Conservation (phyloP, 2,329 filamentous ascomycete species). For the Thelonectria blattea region DNA sequence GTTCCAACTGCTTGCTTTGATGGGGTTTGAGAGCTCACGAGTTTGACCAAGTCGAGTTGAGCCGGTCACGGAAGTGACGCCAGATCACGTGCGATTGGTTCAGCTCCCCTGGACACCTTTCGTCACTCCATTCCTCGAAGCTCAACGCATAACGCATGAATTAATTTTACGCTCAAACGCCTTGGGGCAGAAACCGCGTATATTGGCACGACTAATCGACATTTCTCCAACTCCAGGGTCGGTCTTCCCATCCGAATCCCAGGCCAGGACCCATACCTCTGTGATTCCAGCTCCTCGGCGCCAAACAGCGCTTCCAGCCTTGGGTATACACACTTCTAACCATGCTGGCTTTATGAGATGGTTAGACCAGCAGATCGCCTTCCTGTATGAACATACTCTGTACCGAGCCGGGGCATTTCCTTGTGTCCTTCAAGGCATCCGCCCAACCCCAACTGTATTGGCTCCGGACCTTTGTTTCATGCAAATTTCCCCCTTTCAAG, state of each 20-base stretch:
- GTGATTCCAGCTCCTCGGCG: constrained; percentile 11
- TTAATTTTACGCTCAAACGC: no score
- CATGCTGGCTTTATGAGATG: constrained; percentile 22
- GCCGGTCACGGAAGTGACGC: constrained; percentile 44
- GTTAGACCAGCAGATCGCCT: constrained; percentile 14
- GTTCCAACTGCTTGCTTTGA: not conserved
- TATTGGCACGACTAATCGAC: constrained; percentile 29
- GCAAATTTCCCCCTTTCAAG: constrained; percentile 19
- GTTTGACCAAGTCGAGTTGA: constrained; percentile 21
- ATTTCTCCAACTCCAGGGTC: constrained; percentile 14
- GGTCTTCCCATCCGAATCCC: not conserved
- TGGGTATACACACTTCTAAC: constrained; percentile 34
- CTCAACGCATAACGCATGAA: no score
- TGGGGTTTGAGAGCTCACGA: constrained; percentile 5
- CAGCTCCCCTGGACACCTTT: not conserved
- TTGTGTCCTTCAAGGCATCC: constrained; percentile 25
- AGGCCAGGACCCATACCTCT: not conserved
- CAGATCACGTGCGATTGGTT: constrained; percentile 43
- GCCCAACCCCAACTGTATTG: constrained; percentile 16
- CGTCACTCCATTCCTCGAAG: not conserved
- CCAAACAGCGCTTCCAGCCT: constrained; percentile 21
- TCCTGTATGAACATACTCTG: constrained; percentile 26
- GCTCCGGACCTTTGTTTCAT: constrained; percentile 17
- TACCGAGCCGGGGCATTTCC: constrained; percentile 25
- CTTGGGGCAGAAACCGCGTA: constrained; percentile 21